Evolutionary conservation across 805 yeast species (phyloP), one percentile per base, ranked within the genome.

Genomic region (Scheffersomyces amazonensis): DNA sequence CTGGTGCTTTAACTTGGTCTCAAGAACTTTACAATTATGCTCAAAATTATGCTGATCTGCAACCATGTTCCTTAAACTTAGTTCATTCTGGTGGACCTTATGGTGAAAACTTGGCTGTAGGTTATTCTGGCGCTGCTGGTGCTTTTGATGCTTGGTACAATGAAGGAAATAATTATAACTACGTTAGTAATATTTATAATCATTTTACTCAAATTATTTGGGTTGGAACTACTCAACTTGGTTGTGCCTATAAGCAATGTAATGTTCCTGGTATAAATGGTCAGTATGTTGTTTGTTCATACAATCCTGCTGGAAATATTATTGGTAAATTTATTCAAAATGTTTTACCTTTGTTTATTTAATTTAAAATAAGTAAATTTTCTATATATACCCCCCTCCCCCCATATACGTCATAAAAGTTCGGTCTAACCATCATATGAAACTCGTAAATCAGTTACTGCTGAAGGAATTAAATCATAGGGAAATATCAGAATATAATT

Each of bases 191-290:
- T 32, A 56, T 63, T 38, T 69, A 63, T 39, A 61, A 66, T 48
- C 95, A 86, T 62, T 86, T 83, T 61, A 83, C 91, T 15, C 91
- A 84, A 56, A 63, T 85, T 31, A 76, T 86, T 20, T 85, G 95
- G 95, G 71, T 67, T 44, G 56, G 62, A 18, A 63, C 85, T 16
- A 67, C 77, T 6, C 54, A 69, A 46, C 39, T 85, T 15, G 95
- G 93, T n/a, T 85, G 95, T 64, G 91, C 81, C 35, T 63, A 66
- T 58, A 79, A 76, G 53, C 53, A 69, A 46, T 84, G 95, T 64
- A 45, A 58, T 17, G 42, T 62, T n/a, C 43, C 52, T 33, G 54
- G 53, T 53, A n/a, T n/a, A n/a, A 64, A 67, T 53, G 78, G 80
- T 37, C 64, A 69, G 48, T 87, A 86, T 64, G 69, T 83, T 39